Evolutionary conservation across 805 yeast species (phyloP).

Genomic region (Starmerella tilneyi): DNA sequence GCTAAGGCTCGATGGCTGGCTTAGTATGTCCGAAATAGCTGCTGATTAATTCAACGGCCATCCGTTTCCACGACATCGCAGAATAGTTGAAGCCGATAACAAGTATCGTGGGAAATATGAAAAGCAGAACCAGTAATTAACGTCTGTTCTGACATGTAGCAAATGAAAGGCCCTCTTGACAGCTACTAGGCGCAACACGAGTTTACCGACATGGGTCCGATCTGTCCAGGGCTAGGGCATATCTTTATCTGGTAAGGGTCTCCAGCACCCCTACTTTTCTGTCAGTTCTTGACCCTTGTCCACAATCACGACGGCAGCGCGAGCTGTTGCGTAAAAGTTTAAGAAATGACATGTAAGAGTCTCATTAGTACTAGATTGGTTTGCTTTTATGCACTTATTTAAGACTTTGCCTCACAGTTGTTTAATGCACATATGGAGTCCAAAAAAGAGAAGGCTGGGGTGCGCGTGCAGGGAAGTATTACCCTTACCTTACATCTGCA

Average conservation of each 20-base stretch:
- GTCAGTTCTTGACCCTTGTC: not conserved
- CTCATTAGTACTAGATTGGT: too few relatives aligned
- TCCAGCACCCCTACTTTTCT: not conserved
- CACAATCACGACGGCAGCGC: not conserved
- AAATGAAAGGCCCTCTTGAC: too few relatives aligned
- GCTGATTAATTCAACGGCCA: not conserved
- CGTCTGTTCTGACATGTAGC: too few relatives aligned
- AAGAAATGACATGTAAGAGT: too few relatives aligned
- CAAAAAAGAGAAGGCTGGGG: conserved; percentile 6
- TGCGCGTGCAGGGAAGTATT: not conserved
- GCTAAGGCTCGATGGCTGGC: conserved; percentile 3
- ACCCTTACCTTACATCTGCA: not conserved
- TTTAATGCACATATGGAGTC: not conserved
- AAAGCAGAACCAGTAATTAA: too few relatives aligned
- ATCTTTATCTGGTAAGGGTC: not conserved
- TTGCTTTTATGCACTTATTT: too few relatives aligned
- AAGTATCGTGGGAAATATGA: too few relatives aligned
- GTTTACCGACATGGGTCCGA: too few relatives aligned
- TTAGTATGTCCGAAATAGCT: not conserved
- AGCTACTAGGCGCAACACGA: too few relatives aligned
- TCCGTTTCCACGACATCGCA: too few relatives aligned
- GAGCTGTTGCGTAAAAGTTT: too few relatives aligned
- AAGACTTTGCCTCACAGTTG: not conserved
- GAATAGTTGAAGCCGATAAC: too few relatives aligned
- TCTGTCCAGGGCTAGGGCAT: not conserved